phyloP scores from a whole-genome alignment of 192 early-diverging fungal species.

The Geranomyces variabilis region DNA sequence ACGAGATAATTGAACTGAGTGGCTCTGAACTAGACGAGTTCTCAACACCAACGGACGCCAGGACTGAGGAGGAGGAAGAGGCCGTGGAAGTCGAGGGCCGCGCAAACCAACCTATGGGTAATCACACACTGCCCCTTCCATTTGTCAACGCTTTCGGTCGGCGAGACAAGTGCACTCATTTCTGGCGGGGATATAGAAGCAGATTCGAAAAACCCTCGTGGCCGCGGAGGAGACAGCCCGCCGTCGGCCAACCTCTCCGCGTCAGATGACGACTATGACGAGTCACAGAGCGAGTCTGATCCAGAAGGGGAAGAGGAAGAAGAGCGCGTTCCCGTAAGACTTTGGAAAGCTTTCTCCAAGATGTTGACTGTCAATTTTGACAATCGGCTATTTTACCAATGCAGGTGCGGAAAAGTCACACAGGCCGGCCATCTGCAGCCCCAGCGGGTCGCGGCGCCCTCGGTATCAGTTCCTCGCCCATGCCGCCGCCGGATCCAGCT shows the following conservation, averaged over 20 bases:
- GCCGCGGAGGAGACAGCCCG: conserved; percentile 51
- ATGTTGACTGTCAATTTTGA: no score
- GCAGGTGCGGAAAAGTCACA: conserved; percentile 11
- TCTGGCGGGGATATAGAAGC: no score
- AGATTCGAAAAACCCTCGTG: not conserved
- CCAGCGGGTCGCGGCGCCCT: conserved; percentile 20
- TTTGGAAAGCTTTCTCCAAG: no score
- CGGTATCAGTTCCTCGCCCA: not conserved
- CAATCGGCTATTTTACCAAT: not conserved
- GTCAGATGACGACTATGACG: conserved; percentile 52
- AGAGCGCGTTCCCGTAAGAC: not conserved
- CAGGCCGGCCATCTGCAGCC: conserved; percentile 23
- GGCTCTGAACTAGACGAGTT: conserved; percentile 41
- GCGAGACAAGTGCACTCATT: no score
- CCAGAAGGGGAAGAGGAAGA: conserved; percentile 36
- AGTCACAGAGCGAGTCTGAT: conserved; percentile 48
- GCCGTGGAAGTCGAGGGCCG: conserved; percentile 19
- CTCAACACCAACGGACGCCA: conserved; percentile 15
- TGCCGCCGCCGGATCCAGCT: not conserved
- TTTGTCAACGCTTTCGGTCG: no score
- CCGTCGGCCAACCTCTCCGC: conserved; percentile 49
- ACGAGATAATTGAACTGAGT: conserved; percentile 48
- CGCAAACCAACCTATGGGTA: not conserved
- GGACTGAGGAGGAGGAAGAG: conserved; percentile 23
- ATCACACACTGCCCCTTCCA: no score